Evolutionary conservation across 306 rosid species (phyloP).

Genomic region (Malus asiatica): DNA sequence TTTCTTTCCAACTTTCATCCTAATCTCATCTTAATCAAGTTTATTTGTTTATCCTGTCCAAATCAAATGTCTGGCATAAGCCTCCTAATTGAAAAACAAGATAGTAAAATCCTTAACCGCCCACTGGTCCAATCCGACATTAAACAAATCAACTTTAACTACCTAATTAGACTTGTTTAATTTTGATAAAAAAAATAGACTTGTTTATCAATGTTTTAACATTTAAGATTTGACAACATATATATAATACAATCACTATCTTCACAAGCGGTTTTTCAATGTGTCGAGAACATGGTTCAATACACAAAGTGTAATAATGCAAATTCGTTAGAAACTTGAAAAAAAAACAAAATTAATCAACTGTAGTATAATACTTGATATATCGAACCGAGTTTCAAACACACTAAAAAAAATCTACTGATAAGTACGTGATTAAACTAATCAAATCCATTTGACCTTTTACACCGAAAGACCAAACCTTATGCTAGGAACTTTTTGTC

Average conservation of each 20-base stretch:
- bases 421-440: not conserved
- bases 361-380: fast-evolving
- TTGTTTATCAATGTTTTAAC: not conserved
- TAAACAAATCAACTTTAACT: slow-evolving; percentile 18
- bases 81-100: not conserved
- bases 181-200: not conserved
- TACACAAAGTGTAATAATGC: too few relatives aligned
- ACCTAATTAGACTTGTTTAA: slow-evolving; percentile 7
- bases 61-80: slow-evolving; percentile 13
- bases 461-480: slow-evolving; percentile 9
- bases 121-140: slow-evolving; percentile 29
- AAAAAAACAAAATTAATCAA: too few relatives aligned
- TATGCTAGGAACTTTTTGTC: too few relatives aligned
- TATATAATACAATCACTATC: too few relatives aligned
- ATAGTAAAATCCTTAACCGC: slow-evolving; percentile 13
- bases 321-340: too few relatives aligned
- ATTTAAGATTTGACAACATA: too few relatives aligned
- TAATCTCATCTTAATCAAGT: slow-evolving; percentile 1
- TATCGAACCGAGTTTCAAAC: fast-evolving
- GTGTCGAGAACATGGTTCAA: fast-evolving
- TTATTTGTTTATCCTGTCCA: slow-evolving; percentile 11
- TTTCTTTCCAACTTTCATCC: not conserved
- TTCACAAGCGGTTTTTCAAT: too few relatives aligned
- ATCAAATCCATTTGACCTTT: slow-evolving; percentile 8
- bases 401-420: not conserved